A percentile compares a stretch with the other conserved stretches of the same genome.
phyloP scores from a whole-genome alignment of 2,329 filamentous ascomycete species.

The Fusarium xylarioides region DNA sequence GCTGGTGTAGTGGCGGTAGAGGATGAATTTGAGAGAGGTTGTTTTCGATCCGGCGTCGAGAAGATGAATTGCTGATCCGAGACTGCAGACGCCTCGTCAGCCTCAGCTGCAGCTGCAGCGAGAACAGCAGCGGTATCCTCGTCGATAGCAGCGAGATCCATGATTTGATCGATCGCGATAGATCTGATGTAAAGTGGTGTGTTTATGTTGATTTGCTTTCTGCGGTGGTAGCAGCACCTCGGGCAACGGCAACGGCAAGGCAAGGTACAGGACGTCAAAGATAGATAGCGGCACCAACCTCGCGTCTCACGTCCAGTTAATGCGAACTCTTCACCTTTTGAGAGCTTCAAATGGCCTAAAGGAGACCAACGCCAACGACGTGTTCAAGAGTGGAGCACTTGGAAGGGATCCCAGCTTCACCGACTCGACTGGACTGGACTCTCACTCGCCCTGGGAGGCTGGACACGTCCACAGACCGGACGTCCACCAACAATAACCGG shows the following conservation, averaged over 20 bases:
- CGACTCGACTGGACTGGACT: slow-evolving; percentile 32
- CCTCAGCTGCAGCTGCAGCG: slow-evolving; percentile 38
- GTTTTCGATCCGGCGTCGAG: slow-evolving; percentile 41
- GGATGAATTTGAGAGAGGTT: slow-evolving; percentile 25
- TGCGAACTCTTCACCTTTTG: slow-evolving; percentile 34
- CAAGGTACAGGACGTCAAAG: slow-evolving; percentile 2
- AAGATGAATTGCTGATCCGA: slow-evolving; percentile 39
- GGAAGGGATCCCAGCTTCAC: slow-evolving; percentile 35
- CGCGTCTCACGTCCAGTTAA: slow-evolving; percentile 12
- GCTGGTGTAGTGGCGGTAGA: slow-evolving; percentile 36
- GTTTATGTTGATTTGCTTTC: background rate
- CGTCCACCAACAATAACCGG: background rate
- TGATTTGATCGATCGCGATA: slow-evolving; percentile 7
- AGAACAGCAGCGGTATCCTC: slow-evolving; percentile 41
- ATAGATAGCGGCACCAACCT: slow-evolving; percentile 27
- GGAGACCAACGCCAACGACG: slow-evolving; percentile 38
- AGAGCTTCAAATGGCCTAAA: slow-evolving; percentile 32
- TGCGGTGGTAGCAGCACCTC: background rate
- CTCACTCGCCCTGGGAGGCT: slow-evolving; percentile 17
- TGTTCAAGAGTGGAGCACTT: slow-evolving; percentile 31
- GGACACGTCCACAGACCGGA: slow-evolving; percentile 22
- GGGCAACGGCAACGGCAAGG: slow-evolving; percentile 21
- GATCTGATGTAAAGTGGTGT: background rate
- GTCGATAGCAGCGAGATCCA: slow-evolving; percentile 41
- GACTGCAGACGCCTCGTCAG: slow-evolving; percentile 29